Base-by-base conservation (phyloP, 2,329 filamentous ascomycete genomes). In the Neonectria punicea region DNA sequence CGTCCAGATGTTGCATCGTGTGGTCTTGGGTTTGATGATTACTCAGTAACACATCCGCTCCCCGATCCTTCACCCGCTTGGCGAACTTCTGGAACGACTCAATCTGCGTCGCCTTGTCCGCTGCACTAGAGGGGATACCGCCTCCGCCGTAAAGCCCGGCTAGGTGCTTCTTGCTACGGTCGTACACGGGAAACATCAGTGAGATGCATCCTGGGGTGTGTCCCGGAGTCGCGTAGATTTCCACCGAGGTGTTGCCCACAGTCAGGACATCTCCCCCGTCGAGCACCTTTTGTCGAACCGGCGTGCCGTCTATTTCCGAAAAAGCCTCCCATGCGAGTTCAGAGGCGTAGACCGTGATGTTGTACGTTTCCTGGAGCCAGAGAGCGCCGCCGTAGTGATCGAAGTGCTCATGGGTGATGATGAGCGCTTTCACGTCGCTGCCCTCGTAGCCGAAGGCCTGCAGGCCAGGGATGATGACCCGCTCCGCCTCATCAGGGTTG, bases 391-490 rank as follows among this genome's bases (percentile, higher is more conserved):
- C 74, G 10, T 74, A 75, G 61, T 76, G 74, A 55, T 75, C 74
- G 16, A 58, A 68, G 50, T 76, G 74, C 65, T 76, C 74, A 34
- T 76, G 74, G 1, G 73, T 75, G 54, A 75, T 70, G 61, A 76
- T 51, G 1, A 76, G 53, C 9, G 68, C 71, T 49, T 83, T 72
- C 14, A 76, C 68, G 47, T 76, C 71, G 7, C n/a, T 46, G 10
- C 67, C 67, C 0, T 53, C 53, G 55, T 67, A 76, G 2, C 71
- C 71, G 16, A 75, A 69, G 2, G 58, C 47, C 32, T 63, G 53
- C 1, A 73, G 61, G 16, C 70, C 71, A 1, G 68, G 64, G 4
- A 72, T 53, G 7, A 74, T 59, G 32, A 74, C 61, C 8, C 36
- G 49, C 32, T 67, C 47, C 16, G 64, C 70, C 36, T 73, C 64